Base-by-base conservation (phyloP, 1,284 basidiomycete species). In the Fomes fomentarius region DNA sequence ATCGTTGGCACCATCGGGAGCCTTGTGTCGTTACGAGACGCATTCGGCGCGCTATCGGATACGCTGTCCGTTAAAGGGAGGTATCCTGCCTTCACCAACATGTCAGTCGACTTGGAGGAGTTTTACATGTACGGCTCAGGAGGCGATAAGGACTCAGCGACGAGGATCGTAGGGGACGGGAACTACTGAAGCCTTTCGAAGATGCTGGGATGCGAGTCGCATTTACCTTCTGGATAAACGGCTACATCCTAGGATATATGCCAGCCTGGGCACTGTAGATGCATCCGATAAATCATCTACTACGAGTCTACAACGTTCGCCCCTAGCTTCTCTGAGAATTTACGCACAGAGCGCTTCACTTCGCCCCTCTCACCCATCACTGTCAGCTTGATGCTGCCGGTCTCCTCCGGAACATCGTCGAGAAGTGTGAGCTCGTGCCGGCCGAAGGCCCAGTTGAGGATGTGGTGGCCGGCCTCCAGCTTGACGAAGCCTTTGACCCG, bases 391-490 rank as follows among this genome's bases (percentile, higher is more conserved):
- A 93, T 65, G 24, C 50, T 33, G 69, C 63, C 69, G 59, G 65
- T 65, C 56, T 25, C 69, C 69, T 17, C 37, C n/a, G 75, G 71
- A 15, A 69, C 61, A 7, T 58, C 62, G 9, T 66, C 64, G 21
- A 76, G 66, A 6, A 67, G 67, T 4, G 79, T 86, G 42, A 95
- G 74, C 31, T 94, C 91, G 67, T 83, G 85, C 45, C 93, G 80
- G 17, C 91, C 91, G 71, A 96, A 96, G 5, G 94, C 93, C 90
- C 91, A 96, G 69, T 96, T 96, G 57, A 96, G 68, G 57, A 95
- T 91, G 63, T 80, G 69, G 39, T 76, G 70, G 21, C 76, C 77
- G 17, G 68, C 69, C 11, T 66, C 65, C n/a, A 91, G 68, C 31
- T 78, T 78, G 24, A 94, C 78, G 63, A 93, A 92, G 12, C 94